Evolutionary conservation across 441 rosid species (phyloP).

Genomic region (Jatropha podagrica): DNA sequence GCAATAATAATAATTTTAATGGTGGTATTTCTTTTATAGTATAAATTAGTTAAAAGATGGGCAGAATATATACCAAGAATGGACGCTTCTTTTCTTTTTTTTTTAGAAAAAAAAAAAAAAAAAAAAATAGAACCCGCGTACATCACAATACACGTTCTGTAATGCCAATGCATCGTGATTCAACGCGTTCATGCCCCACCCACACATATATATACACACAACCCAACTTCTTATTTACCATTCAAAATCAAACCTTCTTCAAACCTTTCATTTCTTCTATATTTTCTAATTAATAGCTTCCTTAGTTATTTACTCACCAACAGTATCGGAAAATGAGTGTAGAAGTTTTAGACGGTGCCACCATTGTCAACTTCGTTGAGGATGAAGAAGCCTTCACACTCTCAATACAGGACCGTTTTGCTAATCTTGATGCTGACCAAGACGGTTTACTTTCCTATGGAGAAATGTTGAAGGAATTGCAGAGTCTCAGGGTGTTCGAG

Average conservation of each 20-base stretch:
- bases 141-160: too few relatives aligned
- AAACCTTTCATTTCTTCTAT: background rate
- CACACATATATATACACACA: background rate
- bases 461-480: constrained; percentile 43
- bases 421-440: constrained; percentile 31
- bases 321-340: constrained; percentile 39
- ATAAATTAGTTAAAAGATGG: too few relatives aligned
- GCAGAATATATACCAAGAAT: too few relatives aligned
- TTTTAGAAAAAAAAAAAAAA: too few relatives aligned
- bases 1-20: too few relatives aligned
- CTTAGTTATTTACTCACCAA: too few relatives aligned
- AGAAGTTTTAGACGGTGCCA: constrained; percentile 38
- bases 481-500: constrained; percentile 44
- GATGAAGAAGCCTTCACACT: constrained; percentile 45
- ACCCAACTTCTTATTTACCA: background rate
- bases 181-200: background rate
- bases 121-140: too few relatives aligned
- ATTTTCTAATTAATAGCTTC: too few relatives aligned
- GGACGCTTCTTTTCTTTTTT: too few relatives aligned
- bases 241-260: background rate
- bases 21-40: too few relatives aligned
- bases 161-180: too few relatives aligned
- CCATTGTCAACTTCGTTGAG: constrained; percentile 42
- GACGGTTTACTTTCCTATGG: constrained; percentile 44
- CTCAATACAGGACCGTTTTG: constrained; percentile 28